A percentile compares a stretch with the other conserved stretches of the same genome.
Evolutionary conservation across 2,329 filamentous ascomycete species (phyloP).

Genomic region (Apiospora pterosperma): DNA sequence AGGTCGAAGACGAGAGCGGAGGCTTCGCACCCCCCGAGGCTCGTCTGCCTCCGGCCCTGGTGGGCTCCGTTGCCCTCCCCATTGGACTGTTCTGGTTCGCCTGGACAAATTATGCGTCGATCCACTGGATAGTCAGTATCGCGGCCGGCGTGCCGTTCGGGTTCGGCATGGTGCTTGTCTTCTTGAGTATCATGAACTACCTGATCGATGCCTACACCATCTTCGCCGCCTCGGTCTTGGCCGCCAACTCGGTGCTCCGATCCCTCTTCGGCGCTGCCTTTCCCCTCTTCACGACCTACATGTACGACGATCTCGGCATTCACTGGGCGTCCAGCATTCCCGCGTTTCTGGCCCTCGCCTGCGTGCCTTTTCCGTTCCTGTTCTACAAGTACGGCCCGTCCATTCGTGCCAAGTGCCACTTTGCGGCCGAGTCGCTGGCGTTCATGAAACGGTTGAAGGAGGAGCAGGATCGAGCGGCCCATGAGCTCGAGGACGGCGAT

Average conservation of each 20-base stretch:
- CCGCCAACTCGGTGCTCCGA: slow-evolving; percentile 61
- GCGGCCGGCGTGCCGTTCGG: slow-evolving; percentile 25
- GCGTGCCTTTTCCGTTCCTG: slow-evolving; percentile 69
- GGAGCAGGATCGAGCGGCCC: slow-evolving; percentile 25
- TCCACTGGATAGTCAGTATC: slow-evolving; percentile 47
- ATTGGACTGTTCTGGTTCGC: slow-evolving; percentile 63
- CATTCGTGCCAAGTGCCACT: slow-evolving; percentile 67
- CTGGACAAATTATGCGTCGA: slow-evolving; percentile 53
- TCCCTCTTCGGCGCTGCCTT: slow-evolving; percentile 57
- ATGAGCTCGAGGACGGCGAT: slow-evolving; percentile 8
- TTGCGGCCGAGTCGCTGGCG: slow-evolving; percentile 59
- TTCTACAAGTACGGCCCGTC: slow-evolving; percentile 68
- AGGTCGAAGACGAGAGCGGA: slow-evolving; percentile 35
- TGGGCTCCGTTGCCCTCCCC: slow-evolving; percentile 58
- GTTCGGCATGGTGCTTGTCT: slow-evolving; percentile 44
- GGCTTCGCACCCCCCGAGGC: slow-evolving; percentile 62
- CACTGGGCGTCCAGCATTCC: slow-evolving; percentile 77
- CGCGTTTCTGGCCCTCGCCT: slow-evolving; percentile 69
- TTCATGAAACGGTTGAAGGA: slow-evolving; percentile 39
- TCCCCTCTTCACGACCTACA: slow-evolving; percentile 52
- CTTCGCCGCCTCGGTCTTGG: slow-evolving; percentile 71
- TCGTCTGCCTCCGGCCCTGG: slow-evolving; percentile 54
- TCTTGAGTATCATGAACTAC: slow-evolving; percentile 51
- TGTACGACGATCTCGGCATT: slow-evolving; percentile 59
- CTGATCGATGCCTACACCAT: slow-evolving; percentile 44